Evolutionary conservation across 2,329 filamentous ascomycete genomes (phyloP).

Genomic region (Thermothelomyces thermophilus): DNA sequence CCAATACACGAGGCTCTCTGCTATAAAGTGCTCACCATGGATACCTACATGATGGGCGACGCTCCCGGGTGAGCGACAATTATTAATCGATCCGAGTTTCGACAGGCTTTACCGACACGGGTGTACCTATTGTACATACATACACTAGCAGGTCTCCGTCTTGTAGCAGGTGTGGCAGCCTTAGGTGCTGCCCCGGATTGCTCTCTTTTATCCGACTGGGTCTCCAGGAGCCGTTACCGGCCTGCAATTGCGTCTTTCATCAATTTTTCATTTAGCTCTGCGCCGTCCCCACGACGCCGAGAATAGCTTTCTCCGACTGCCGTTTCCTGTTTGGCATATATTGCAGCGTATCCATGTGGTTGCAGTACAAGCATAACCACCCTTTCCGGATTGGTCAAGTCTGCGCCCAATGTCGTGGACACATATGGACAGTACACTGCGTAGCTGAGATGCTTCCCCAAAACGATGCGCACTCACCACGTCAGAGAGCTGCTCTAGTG

Average conservation of each 20-base stretch:
- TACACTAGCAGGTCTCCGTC: background rate
- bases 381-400: too few species aligned
- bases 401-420: too few species aligned
- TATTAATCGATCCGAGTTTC: too few species aligned
- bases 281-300: conserved; percentile 5
- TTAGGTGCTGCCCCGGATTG: background rate
- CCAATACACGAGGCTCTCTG: too few species aligned
- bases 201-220: conserved; percentile 20
- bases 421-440: too few species aligned
- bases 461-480: background rate
- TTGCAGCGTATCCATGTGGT: too few species aligned
- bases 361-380: background rate
- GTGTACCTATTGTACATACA: too few species aligned
- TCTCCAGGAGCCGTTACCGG: conserved; percentile 4
- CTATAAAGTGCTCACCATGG: too few species aligned
- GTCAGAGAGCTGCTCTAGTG: background rate
- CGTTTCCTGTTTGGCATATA: conserved; percentile 16
- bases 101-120: too few species aligned
- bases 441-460: too few species aligned
- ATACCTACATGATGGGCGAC: too few species aligned
- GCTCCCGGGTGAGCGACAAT: too few species aligned
- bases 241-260: conserved; percentile 8
- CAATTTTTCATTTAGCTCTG: conserved; percentile 13
- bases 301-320: conserved; percentile 5
- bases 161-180: conserved; percentile 2